phyloP scores from a whole-genome alignment of 208 protist species.

The Acanthamoeba sp. region DNA sequence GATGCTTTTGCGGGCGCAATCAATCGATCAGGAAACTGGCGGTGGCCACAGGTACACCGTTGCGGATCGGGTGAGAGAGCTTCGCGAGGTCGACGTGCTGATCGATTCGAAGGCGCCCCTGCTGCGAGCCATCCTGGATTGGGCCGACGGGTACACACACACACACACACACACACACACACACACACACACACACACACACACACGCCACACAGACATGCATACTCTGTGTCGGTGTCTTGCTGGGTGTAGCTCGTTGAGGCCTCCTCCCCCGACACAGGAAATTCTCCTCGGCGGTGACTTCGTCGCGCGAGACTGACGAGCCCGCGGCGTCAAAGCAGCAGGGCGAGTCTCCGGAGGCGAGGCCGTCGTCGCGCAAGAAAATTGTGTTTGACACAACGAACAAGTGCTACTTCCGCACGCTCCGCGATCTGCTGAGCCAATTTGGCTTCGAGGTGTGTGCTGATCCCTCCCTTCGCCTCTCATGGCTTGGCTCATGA shows the following conservation, averaged over 20 bases:
- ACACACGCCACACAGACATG: no score
- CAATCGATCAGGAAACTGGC: conserved; percentile 1
- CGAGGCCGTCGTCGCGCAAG: background rate
- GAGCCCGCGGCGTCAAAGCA: no score
- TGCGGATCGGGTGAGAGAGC: background rate
- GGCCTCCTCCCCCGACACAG: no score
- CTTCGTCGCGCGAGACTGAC: no score
- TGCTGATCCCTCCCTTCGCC: background rate
- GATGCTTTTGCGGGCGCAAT: no score
- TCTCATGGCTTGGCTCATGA: no score
- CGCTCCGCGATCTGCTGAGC: background rate
- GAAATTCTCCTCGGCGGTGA: no score
- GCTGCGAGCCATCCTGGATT: background rate
- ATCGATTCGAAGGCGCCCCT: background rate
- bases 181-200: no score
- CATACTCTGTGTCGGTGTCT: no score
- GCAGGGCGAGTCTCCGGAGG: background rate
- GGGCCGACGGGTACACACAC: background rate
- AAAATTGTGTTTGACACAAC: conserved; percentile 28
- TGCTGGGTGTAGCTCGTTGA: no score
- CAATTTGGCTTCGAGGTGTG: conserved; percentile 1
- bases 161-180: no score
- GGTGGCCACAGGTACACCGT: background rate
- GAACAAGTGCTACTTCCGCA: background rate
- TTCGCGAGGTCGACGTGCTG: background rate